Evolutionary conservation across 768 basidiomycete species (phyloP).

Genomic region (Tylopilus subfusipes): DNA sequence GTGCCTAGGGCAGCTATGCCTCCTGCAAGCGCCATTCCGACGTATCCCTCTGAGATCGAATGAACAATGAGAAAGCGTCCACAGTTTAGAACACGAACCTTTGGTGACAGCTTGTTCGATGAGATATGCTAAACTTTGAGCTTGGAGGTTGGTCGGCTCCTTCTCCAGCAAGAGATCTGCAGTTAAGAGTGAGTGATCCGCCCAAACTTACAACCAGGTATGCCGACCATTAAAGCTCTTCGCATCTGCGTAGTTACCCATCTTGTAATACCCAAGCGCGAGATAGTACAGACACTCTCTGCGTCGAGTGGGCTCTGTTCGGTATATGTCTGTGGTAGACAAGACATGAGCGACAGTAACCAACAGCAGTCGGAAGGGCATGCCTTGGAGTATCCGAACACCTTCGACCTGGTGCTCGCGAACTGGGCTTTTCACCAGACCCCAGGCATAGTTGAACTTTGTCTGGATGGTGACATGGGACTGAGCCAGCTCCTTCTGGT

Average conservation of each 20-base stretch:
- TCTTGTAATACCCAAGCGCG: conserved; percentile 93
- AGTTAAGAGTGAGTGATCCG: conserved; percentile 1
- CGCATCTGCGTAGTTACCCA: conserved; percentile 91
- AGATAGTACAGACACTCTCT: conserved; percentile 97
- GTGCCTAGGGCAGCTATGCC: conserved; percentile 85
- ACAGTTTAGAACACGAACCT: conserved; percentile 46
- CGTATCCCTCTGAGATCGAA: conserved; percentile 78
- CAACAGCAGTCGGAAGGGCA: conserved; percentile 7
- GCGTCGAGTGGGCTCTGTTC: conserved; percentile 78
- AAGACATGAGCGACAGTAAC: conserved; percentile 7
- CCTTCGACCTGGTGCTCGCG: conserved; percentile 89
- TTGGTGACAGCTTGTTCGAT: conserved; percentile 83
- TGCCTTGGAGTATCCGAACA: conserved; percentile 86
- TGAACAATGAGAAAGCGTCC: neutral
- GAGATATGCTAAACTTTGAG: conserved; percentile 77
- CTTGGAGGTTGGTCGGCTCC: conserved; percentile 92
- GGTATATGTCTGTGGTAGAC: conserved; percentile 73
- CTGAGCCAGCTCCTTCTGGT: conserved; percentile 81
- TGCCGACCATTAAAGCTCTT: conserved; percentile 85
- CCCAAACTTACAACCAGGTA: neutral
- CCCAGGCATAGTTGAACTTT: conserved; percentile 98
- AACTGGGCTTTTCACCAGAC: conserved; percentile 86
- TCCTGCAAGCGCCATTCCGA: conserved; percentile 94
- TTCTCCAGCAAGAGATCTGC: conserved; percentile 82
- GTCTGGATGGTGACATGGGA: conserved; percentile 90